Evolutionary conservation across 2,329 filamentous ascomycete species (phyloP), one percentile per base, ranked within the genome.

Genomic region (Emergomyces pasteurianus): DNA sequence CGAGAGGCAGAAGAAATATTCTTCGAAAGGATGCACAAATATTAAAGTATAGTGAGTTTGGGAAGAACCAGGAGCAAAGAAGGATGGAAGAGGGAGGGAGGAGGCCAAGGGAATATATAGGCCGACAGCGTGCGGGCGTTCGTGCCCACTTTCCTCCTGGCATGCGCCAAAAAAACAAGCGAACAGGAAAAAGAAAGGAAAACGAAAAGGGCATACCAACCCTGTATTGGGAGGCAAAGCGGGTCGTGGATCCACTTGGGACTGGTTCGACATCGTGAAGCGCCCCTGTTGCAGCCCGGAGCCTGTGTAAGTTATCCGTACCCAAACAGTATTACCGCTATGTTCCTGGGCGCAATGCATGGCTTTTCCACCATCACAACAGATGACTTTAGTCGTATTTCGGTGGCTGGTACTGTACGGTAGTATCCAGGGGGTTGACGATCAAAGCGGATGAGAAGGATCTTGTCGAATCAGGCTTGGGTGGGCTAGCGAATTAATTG

Each of bases 1-100:
- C 46, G 58, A 43, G 49, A 52, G 38, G 58, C 58, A 53, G 46
- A 53, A 50, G 43, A 43, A 54, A 38, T 34, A 43, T 38, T 60
- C 47, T 58, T 47, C 42, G 57, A 58, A 49, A 5, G 36, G 43
- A 18, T 6, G 18, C 14, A 6, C n/a, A 49, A 23, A 23, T 23
- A 58, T 58, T 58, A 58, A 50, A n/a, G 10, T 58, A 49, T 23
- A 26, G 28, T 36, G 28, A 21, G 26, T 12, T 36, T 34, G n/a
- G 57, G n/a, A 23, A 49, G 40, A 40, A 49, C n/a, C 8, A 58
- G 36, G 23, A 52, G 38, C 23, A 18, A 42, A 28, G 21, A 21
- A 28, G 42, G 12, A 31, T 42, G 31, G 28, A 14, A 56, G 28
- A 23, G 14, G 12, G 12, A 2, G 10, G n/a, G 54, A 38, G 31